phyloP scores from a whole-genome alignment of 805 yeast species.

The Maudiozyma pseudohumilis region DNA sequence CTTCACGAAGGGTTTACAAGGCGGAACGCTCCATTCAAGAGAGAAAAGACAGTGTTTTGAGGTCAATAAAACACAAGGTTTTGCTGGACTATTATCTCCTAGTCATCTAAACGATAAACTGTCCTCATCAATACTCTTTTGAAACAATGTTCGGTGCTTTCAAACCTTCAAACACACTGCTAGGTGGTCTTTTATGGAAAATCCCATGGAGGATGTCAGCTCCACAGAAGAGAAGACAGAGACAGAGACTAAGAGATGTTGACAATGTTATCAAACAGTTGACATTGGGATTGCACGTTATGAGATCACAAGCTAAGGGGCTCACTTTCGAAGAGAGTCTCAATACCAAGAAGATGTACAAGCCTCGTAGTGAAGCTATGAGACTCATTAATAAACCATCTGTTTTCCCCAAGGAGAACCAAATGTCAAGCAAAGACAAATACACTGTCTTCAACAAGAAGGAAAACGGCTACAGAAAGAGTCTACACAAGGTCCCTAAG shows the following conservation, averaged over 20 bases:
- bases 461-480: slow-evolving; percentile 72
- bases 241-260: slow-evolving; percentile 72
- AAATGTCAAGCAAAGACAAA: slow-evolving; percentile 76
- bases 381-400: slow-evolving; percentile 27
- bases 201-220: slow-evolving; percentile 69
- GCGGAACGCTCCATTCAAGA: too few species aligned
- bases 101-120: too few species aligned
- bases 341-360: slow-evolving; percentile 9
- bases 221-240: slow-evolving; percentile 73
- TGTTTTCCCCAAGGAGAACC: slow-evolving; percentile 64
- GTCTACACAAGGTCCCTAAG: slow-evolving; percentile 78
- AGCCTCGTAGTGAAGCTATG: slow-evolving; percentile 22
- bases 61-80: too few species aligned
- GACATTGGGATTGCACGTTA: slow-evolving; percentile 24
- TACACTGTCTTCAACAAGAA: slow-evolving; percentile 77
- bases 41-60: too few species aligned
- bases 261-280: slow-evolving; percentile 58
- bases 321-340: slow-evolving; percentile 14
- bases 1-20: too few species aligned
- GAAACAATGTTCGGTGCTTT: slow-evolving; percentile 31
- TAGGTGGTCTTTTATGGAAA: slow-evolving; percentile 41
- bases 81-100: too few species aligned
- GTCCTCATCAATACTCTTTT: too few species aligned
- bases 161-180: slow-evolving; percentile 17
- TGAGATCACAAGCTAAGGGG: slow-evolving; percentile 18